Evolutionary conservation across 176 grass and related monocot genomes (phyloP).

Genomic region (Tillandsia fasciculata): DNA sequence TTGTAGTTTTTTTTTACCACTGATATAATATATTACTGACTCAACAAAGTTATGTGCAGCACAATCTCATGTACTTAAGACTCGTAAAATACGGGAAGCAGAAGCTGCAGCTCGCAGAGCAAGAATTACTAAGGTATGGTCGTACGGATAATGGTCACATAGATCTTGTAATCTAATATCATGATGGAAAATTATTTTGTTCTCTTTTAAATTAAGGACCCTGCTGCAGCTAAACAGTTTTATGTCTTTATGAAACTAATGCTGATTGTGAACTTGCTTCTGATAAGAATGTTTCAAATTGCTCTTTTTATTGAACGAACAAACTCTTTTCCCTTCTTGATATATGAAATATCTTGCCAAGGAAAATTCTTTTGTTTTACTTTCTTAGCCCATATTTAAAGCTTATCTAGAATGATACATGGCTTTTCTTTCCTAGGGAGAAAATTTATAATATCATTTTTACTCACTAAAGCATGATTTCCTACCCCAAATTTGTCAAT

Average conservation of each 20-base stretch:
- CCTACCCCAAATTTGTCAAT: not conserved
- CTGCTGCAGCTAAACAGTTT: not conserved
- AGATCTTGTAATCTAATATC: not conserved
- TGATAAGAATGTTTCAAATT: not conserved
- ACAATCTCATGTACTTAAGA: slow-evolving; percentile 66
- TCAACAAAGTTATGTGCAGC: slow-evolving; percentile 34
- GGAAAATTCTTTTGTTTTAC: not conserved
- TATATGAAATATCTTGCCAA: not conserved
- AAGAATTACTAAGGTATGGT: slow-evolving; percentile 62
- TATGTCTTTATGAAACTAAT: not conserved
- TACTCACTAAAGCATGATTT: not conserved
- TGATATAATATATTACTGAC: slow-evolving; percentile 5
- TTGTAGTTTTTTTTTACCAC: not conserved
- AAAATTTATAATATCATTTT: not conserved
- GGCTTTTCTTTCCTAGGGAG: not conserved
- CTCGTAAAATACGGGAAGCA: slow-evolving; percentile 77
- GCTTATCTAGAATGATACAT: not conserved
- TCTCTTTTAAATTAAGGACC: not conserved
- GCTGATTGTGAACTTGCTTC: not conserved
- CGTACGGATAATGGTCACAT: not conserved
- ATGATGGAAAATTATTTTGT: slow-evolving; percentile 1
- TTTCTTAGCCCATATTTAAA: not conserved
- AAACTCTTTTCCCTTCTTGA: not conserved
- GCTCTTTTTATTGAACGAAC: not conserved
- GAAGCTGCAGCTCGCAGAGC: slow-evolving; percentile 69